These are phyloP conservation scores for Calonectria naviculata DNA, from an alignment of 2,329 filamentous ascomycete species.

Conservation along the genomic window DNA sequence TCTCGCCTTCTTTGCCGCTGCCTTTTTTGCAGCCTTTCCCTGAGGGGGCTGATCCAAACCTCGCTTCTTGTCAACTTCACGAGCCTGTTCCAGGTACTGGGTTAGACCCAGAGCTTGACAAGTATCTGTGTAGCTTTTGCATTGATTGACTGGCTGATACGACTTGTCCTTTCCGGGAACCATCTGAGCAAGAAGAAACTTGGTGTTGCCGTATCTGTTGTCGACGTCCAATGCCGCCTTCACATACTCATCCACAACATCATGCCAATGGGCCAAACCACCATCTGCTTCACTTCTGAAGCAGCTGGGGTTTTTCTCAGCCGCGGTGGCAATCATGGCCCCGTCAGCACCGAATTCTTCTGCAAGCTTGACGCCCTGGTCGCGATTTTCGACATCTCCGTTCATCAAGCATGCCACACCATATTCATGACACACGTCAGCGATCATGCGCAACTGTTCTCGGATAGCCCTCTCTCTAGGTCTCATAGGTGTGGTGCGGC, in stretches of 20 bases:
- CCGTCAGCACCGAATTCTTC: conserved; percentile 88
- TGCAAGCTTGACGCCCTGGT: conserved; percentile 78
- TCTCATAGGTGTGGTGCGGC: conserved; percentile 95
- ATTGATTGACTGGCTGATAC: conserved; percentile 70
- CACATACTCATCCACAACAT: conserved; percentile 83
- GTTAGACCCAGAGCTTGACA: conserved; percentile 74
- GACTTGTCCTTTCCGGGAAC: conserved; percentile 81
- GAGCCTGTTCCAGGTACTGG: conserved; percentile 72
- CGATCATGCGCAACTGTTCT: conserved; percentile 87
- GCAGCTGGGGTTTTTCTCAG: conserved; percentile 90
- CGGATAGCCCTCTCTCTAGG: conserved; percentile 89
- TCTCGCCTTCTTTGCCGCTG: conserved; percentile 44
- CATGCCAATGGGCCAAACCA: conserved; percentile 78
- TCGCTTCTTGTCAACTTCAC: conserved; percentile 72
- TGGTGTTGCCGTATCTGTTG: conserved; percentile 93
- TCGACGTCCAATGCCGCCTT: conserved; percentile 78
- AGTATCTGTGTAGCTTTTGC: conserved; percentile 77
- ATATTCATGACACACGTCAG: conserved; percentile 80
- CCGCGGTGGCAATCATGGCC: conserved; percentile 95
- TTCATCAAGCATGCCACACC: conserved; percentile 97
- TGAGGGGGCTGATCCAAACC: conserved; percentile 65
- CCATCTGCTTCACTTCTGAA: conserved; percentile 79
- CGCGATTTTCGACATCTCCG: conserved; percentile 84
- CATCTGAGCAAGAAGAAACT: conserved; percentile 87
- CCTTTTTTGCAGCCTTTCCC: conserved; percentile 49